These are phyloP conservation scores for Graphilbum sp. DNA, from an alignment of 2,329 filamentous ascomycete genomes.

Conservation along the genomic window DNA sequence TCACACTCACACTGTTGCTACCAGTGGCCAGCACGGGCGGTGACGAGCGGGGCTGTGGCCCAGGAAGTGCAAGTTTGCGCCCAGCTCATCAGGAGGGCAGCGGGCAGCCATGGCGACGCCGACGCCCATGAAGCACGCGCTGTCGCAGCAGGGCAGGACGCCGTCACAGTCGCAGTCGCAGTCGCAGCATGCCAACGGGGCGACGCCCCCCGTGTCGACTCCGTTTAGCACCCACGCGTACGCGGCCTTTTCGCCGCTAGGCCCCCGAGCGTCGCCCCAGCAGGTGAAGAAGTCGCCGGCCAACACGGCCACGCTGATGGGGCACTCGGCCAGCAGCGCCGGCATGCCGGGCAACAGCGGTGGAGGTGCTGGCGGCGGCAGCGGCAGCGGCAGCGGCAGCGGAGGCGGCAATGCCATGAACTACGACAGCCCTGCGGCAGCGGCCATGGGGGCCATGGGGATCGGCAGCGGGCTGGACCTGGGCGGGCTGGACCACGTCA, in stretches of 20 bases:
- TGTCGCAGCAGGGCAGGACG: conserved; percentile 34
- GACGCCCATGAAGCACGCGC: conserved; percentile 29
- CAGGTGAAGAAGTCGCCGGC: conserved; percentile 48
- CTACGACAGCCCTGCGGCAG: conserved; percentile 49
- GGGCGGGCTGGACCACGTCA: conserved; percentile 29
- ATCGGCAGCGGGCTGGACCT: conserved; percentile 35
- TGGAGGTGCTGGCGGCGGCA: neutral
- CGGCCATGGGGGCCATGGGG: conserved; percentile 39
- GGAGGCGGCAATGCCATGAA: conserved; percentile 28
- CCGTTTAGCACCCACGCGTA: conserved; percentile 44
- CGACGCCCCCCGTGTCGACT: conserved; percentile 50
- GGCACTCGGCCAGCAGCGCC: conserved; percentile 20
- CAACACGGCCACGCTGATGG: conserved; percentile 29
- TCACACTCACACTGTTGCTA: too few relatives aligned
- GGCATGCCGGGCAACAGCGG: neutral
- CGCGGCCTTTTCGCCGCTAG: conserved; percentile 42
- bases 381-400: neutral
- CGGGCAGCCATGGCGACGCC: conserved; percentile 39
- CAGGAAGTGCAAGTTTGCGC: too few relatives aligned
- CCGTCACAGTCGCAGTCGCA: conserved; percentile 30
- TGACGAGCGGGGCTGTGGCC: too few relatives aligned
- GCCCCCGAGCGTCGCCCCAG: conserved; percentile 43
- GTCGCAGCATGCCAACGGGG: conserved; percentile 27
- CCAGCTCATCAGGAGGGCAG: too few relatives aligned
- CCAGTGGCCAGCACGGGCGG: too few relatives aligned